Percentiles rank a stretch among this genome's conserved stretches.
These are phyloP conservation scores for Gastrodia elata DNA, from an alignment of 106 monocot species.

Conservation along the genomic window DNA sequence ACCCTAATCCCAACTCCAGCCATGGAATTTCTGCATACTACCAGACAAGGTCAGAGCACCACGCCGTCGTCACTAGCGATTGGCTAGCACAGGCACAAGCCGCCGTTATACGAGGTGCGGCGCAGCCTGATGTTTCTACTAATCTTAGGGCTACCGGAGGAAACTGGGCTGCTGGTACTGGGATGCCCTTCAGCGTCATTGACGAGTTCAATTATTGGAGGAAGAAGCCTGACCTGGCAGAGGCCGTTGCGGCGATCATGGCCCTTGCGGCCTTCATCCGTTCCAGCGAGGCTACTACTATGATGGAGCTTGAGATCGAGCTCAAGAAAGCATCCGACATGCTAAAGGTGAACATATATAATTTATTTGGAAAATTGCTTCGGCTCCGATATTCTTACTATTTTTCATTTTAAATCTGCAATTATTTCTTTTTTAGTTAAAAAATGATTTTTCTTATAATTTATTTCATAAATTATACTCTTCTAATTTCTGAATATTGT, in stretches of 20 bases:
- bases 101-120: conserved; percentile 16
- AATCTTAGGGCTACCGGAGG: not conserved
- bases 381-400: not conserved
- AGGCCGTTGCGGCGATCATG: conserved; percentile 98
- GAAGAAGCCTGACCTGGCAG: conserved; percentile 88
- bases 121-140: conserved; percentile 8
- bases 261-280: conserved; percentile 77
- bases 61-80: conserved; percentile 80
- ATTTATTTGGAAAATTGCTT: not conserved
- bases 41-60: conserved; percentile 84
- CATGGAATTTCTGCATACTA: conserved; percentile 73
- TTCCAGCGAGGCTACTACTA: conserved; percentile 69
- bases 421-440: too few species aligned
- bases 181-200: conserved; percentile 47
- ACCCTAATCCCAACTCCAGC: conserved; percentile 17
- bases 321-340: conserved; percentile 79
- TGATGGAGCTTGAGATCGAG: conserved; percentile 98
- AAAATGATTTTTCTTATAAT: not conserved
- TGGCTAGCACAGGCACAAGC: conserved; percentile 87
- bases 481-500: too few species aligned
- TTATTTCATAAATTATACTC: too few species aligned
- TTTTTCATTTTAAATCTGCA: not conserved
- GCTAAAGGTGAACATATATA: conserved; percentile 49
- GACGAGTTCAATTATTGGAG: conserved; percentile 97
- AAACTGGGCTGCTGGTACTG: not conserved